phyloP scores from a whole-genome alignment of 495 filamentous ascomycete genomes.

The Hypomontagnella monticulosa region DNA sequence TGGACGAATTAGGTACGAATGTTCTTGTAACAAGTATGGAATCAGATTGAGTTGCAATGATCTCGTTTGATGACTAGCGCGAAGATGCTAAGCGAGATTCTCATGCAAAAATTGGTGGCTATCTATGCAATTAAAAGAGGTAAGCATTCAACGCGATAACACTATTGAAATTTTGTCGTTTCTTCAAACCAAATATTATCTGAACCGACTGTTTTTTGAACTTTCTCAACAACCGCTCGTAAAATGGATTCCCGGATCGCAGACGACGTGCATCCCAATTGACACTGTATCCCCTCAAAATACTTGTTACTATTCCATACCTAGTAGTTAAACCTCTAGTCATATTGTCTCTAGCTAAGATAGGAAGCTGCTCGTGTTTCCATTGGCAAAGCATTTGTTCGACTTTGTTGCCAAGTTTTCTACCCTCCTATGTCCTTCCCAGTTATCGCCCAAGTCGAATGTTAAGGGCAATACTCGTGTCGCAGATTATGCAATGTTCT shows the following conservation, averaged over 20 bases:
- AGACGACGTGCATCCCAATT: background rate
- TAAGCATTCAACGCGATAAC: background rate
- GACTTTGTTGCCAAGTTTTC: constrained; percentile 9
- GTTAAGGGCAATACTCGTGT: no score
- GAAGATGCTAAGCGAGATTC: no score
- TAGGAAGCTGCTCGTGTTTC: constrained; percentile 30
- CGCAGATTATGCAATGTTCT: no score
- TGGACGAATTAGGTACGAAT: no score
- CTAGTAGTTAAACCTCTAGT: constrained; percentile 6
- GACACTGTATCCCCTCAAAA: background rate
- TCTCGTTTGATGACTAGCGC: constrained; percentile 36
- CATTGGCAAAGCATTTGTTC: constrained; percentile 2
- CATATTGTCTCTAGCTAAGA: constrained; percentile 9
- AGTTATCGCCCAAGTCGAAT: no score
- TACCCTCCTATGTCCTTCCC: background rate
- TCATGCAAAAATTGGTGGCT: background rate
- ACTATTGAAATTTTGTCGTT: background rate
- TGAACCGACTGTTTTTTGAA: no score
- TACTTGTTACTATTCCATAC: no score
- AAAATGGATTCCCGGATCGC: background rate
- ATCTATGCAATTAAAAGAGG: background rate
- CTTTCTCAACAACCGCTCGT: background rate
- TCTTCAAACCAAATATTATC: no score
- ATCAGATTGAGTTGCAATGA: background rate
- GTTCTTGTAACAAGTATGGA: background rate